Percentiles rank a stretch among this genome's conserved stretches.
These are phyloP conservation scores for Bruguiera hainesii DNA, from an alignment of 441 rosid genomes.

Conservation along the genomic window DNA sequence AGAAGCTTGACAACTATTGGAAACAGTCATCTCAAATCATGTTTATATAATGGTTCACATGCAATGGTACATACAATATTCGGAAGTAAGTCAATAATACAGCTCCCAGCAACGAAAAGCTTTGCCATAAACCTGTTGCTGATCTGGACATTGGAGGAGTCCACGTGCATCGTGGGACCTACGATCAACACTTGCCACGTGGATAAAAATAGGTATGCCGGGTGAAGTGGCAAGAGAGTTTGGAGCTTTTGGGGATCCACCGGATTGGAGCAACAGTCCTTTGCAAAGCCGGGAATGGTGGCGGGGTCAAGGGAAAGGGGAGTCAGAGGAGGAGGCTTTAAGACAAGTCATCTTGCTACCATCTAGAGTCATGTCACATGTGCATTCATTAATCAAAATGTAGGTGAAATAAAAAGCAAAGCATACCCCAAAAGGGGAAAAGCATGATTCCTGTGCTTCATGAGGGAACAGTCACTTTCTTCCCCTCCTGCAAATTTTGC, in stretches of 20 bases:
- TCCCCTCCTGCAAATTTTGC: conserved; percentile 2
- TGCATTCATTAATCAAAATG: conserved; percentile 45
- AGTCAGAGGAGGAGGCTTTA: conserved; percentile 22
- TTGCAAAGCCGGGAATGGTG: neutral
- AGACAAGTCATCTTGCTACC: conserved; percentile 38
- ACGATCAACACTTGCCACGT: conserved; percentile 19
- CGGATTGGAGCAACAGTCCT: conserved; percentile 16
- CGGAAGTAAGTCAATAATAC: no score
- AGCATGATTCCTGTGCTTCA: conserved; percentile 59
- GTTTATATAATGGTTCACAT: conserved; percentile 3
- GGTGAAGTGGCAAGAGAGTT: conserved; percentile 21
- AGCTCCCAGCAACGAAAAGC: conserved; percentile 9
- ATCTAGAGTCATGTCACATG: conserved; percentile 40
- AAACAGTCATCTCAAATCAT: conserved; percentile 17
- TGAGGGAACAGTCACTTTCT: conserved; percentile 33
- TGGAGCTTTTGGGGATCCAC: neutral
- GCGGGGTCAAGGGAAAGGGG: conserved; percentile 14
- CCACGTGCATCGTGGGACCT: conserved; percentile 21
- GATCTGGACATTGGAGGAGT: conserved; percentile 20
- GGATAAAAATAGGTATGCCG: conserved; percentile 3
- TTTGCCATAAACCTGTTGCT: conserved; percentile 14
- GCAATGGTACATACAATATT: neutral
- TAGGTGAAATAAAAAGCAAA: conserved; percentile 36
- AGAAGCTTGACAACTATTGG: conserved; percentile 12
- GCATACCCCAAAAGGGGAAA: conserved; percentile 24